phyloP scores from a whole-genome alignment of 257 asterid genomes.

The Solanum microdontum region DNA sequence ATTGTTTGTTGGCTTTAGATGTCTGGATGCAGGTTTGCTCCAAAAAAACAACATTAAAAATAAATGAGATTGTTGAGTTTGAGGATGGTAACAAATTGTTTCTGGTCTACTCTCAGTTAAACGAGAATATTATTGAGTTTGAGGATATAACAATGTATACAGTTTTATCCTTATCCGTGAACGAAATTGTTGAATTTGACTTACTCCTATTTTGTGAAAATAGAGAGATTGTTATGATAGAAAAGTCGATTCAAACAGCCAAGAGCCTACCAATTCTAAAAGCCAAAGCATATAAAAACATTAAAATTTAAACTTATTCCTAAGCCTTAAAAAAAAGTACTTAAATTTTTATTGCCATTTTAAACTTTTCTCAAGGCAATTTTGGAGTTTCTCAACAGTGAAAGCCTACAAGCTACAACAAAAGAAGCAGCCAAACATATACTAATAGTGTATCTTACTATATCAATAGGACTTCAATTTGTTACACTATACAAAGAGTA shows the following conservation, averaged over 20 bases:
- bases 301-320: not conserved
- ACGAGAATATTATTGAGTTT: not conserved
- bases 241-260: not conserved
- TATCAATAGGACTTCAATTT: not conserved
- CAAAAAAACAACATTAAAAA: too few species aligned
- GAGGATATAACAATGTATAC: too few species aligned
- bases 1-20: not conserved
- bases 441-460: not conserved
- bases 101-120: accelerated
- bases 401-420: not conserved
- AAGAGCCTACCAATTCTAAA: not conserved
- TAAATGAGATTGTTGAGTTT: not conserved
- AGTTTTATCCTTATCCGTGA: too few species aligned
- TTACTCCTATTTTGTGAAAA: not conserved
- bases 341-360: not conserved
- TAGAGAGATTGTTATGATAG: too few species aligned
- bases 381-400: not conserved
- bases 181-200: accelerated
- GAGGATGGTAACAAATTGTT: not conserved
- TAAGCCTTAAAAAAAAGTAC: not conserved
- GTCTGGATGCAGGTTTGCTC: not conserved
- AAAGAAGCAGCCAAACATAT: not conserved
- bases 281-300: not conserved
- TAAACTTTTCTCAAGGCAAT: not conserved
- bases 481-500: not conserved